Evolutionary conservation across 805 yeast genomes (phyloP).

Genomic region (Saccharomycopsis malanga): DNA sequence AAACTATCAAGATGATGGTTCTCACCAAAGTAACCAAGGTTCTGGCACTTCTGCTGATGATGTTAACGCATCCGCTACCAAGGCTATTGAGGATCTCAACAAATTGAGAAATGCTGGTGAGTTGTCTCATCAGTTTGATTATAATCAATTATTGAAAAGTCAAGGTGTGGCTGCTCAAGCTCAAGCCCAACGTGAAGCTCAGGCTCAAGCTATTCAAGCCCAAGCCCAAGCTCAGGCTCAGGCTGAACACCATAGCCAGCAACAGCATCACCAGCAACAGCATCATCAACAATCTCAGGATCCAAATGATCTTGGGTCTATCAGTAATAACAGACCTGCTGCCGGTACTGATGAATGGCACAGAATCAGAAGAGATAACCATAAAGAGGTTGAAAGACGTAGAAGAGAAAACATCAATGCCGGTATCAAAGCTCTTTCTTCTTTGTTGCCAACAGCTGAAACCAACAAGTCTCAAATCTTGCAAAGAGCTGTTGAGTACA

Average conservation of each 20-base stretch:
- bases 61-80: slow-evolving; percentile 2
- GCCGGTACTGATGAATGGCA: slow-evolving; percentile 61
- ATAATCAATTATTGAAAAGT: slow-evolving; percentile 23
- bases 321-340: not conserved
- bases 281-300: slow-evolving; percentile 1
- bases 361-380: slow-evolving; percentile 76
- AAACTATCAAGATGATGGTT: slow-evolving; percentile 1
- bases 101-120: slow-evolving; percentile 7
- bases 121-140: slow-evolving; percentile 23
- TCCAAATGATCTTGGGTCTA: slow-evolving; percentile 7
- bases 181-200: slow-evolving; percentile 8
- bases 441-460: slow-evolving; percentile 73
- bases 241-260: not conserved
- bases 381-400: slow-evolving; percentile 91
- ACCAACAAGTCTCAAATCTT: slow-evolving; percentile 87
- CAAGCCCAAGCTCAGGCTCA: not conserved
- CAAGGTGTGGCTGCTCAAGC: slow-evolving; percentile 8
- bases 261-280: not conserved
- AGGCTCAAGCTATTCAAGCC: slow-evolving; percentile 7
- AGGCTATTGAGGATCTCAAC: slow-evolving; percentile 16
- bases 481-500: slow-evolving; percentile 83
- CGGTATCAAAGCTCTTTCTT: slow-evolving; percentile 78
- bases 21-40: not conserved
- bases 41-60: not conserved
- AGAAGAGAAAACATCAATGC: slow-evolving; percentile 82